Conservation (phyloP, 2,329 filamentous ascomycete genomes). For the Lomentospora prolificans region DNA sequence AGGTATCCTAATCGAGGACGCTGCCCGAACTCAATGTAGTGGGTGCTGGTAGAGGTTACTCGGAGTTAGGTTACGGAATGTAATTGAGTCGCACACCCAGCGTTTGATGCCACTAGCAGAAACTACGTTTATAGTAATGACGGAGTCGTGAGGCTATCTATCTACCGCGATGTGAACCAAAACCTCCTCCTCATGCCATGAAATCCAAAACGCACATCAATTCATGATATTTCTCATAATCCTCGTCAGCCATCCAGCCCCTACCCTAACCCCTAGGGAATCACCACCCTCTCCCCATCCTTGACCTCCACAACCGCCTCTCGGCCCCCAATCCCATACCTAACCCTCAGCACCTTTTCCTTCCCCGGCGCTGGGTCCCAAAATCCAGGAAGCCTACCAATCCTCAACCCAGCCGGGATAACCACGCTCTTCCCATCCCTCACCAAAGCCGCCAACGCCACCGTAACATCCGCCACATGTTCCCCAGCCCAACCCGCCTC, state of each 20-base stretch:
- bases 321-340: constrained; percentile 31
- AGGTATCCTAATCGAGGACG: no score
- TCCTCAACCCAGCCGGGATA: constrained; percentile 30
- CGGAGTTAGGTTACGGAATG: no score
- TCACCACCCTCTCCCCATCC: constrained; percentile 3
- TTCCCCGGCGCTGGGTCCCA: constrained; percentile 37
- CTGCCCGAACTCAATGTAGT: no score
- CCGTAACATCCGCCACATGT: constrained; percentile 39
- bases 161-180: no score
- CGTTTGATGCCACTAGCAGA: no score
- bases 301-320: constrained; percentile 20
- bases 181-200: no score
- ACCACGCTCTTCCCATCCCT: constrained; percentile 23
- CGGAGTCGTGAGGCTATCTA: no score
- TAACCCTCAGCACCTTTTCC: constrained; percentile 34
- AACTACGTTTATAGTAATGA: no score
- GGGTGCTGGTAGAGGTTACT: no score
- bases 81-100: no score
- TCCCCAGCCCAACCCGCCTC: constrained; percentile 23
- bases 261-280: not conserved
- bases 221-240: not conserved
- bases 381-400: constrained; percentile 37
- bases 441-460: constrained; percentile 36
- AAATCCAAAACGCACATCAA: no score
- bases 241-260: not conserved